Base-by-base conservation (phyloP, 2,329 filamentous ascomycete species). In the Triangularia verruculosa region DNA sequence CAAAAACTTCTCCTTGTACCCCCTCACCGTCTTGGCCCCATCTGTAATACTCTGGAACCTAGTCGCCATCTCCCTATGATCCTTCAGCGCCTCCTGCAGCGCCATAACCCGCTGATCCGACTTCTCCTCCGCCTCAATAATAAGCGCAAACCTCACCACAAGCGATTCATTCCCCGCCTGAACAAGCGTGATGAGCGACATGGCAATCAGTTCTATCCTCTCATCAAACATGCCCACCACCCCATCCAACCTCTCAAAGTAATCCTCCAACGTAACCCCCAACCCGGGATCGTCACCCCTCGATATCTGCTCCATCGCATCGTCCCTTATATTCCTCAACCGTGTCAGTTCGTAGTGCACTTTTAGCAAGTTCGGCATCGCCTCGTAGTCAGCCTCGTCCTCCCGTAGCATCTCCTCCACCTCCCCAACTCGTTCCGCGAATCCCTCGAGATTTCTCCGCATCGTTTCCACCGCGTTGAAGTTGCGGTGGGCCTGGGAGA, bases 1-100 rank as follows among this genome's bases (percentile, higher is more conserved):
- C 43, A 97, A 77, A 75, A 98, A 97, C 74, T 97, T 97, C 71
- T 96, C 91, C 79, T 98, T 99, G 80, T 99, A 99, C 2, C 94
- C 95, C 68, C 94, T 89, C 60, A 96, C 87, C 68, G 93, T 91
- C 76, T 96, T 96, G 22, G 94, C 92, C 1, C 94, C 94, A 68
- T 94, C 90, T 9, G 93, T 94, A 77, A 99, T 97, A 70, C 92
- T 94, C 78, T 97, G 93, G 80, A 99, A 97, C 59, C 94, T 86
- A 55, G 89, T 89, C 9, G 93, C 95, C 74, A 99, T 90, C 74
- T 98, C 94, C 74, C 94, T 93, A 77, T 98, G 96, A 73, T 98
- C 94, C 72, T 92, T 92, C 74, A 98, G 88, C 0, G 95, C 96
- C 71, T 98, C 94, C 74, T 97, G 93, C 67, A 99, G 80, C 1